Evolutionary conservation across 1,284 basidiomycete species (phyloP), one percentile per base, ranked within the genome.

Genomic region (Rhodotorula sp.): DNA sequence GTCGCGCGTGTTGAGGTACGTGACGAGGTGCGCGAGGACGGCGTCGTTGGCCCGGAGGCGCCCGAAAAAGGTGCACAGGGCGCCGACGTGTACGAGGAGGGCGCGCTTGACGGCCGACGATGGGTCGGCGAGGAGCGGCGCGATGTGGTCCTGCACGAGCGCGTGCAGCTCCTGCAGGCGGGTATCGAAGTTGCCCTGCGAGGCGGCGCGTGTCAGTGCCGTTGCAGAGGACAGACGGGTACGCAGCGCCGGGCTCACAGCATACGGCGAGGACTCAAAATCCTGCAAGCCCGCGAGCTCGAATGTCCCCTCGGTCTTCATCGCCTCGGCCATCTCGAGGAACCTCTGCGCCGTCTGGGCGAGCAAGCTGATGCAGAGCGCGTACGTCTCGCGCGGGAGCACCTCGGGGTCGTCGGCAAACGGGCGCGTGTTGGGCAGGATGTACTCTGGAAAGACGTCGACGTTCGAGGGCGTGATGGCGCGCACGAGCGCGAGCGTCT

Each of bases 11-110:
- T 99, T 99, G 76, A 99, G 86, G 79, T 97, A 99, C 0, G 97
- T 99, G 80, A 99, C 95, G 89, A 99, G 96, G 81, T 99, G 95
- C 76, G 93, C 94, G 27, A 99, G 84, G 10, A 99, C 84, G 5
- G 96, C 91, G 77, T 99, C 95, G 82, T 97, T 96, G 1, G 97
- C 96, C 80, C 90, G 91, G 79, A 93, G 90, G 41, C 92, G 84
- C 4, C 95, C 96, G 50, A 99, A 88, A 83, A 99, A 97, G 64
- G 93, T 88, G 80, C 94, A 97, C 10, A 99, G 84, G 0, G 90
- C 88, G 1, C 91, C 91, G 46, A 98, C 91, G 76, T 93, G 88
- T 69, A 90, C 78, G 0, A 88, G 81, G n/a, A 86, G 82, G 1
- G 85, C 83, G 19, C 87, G 83, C 70, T 86, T 86, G 57, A 88